Percentiles rank a stretch among this genome's conserved stretches.
phyloP scores from a whole-genome alignment of 2,329 filamentous ascomycete species.

The Aquanectria penicillioides region DNA sequence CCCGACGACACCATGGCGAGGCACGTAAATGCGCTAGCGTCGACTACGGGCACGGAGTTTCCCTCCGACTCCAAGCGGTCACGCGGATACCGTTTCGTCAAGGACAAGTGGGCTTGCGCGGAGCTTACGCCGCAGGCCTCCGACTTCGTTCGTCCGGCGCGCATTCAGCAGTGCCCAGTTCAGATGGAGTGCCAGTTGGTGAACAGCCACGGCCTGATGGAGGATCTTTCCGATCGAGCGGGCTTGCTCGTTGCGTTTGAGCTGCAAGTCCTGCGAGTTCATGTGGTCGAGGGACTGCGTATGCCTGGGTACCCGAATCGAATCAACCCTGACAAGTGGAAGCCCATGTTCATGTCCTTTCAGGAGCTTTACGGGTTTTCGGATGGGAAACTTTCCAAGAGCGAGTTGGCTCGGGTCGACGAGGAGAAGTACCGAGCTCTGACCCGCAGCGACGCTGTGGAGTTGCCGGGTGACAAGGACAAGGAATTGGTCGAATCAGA shows the following conservation, averaged over 20 bases:
- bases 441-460: background rate
- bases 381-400: background rate
- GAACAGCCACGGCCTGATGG: constrained; percentile 44
- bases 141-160: constrained; percentile 44
- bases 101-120: constrained; percentile 51
- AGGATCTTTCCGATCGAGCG: constrained; percentile 38
- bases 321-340: constrained; percentile 54
- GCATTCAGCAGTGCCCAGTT: constrained; percentile 52
- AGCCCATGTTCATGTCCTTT: constrained; percentile 56
- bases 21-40: constrained; percentile 50
- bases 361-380: constrained; percentile 53
- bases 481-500: background rate
- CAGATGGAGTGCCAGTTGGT: constrained; percentile 55
- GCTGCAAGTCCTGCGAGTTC: constrained; percentile 42
- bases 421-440: background rate
- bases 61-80: constrained; percentile 42
- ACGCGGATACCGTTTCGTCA: constrained; percentile 48
- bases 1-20: constrained; percentile 46
- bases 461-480: background rate
- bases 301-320: constrained; percentile 51
- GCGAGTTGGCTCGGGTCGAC: background rate
- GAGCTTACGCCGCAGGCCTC: constrained; percentile 48
- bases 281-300: constrained; percentile 46
- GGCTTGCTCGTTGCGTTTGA: background rate
- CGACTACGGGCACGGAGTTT: constrained; percentile 47